A percentile compares a stretch with the other conserved stretches of the same genome.
phyloP scores from a whole-genome alignment of 108 stramenopile species.

The Asterionellopsis glacialis region DNA sequence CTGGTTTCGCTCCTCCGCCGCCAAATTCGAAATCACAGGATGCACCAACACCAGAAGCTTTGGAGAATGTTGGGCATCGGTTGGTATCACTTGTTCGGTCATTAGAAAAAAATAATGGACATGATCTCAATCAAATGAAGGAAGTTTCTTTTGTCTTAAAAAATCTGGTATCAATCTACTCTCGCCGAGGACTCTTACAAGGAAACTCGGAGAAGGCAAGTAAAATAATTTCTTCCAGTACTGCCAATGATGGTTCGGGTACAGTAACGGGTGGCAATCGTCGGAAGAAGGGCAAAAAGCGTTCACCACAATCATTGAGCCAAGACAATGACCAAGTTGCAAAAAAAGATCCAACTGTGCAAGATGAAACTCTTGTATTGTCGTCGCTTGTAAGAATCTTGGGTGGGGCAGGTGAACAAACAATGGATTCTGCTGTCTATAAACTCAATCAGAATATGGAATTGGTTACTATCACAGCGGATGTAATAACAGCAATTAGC shows the following conservation, averaged over 20 bases:
- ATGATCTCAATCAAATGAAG: background rate
- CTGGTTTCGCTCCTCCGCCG: no score
- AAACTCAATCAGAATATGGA: background rate
- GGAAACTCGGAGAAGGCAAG: conserved; percentile 24
- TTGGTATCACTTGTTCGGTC: conserved; percentile 18
- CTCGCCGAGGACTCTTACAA: conserved; percentile 25
- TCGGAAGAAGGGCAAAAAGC: conserved; percentile 3
- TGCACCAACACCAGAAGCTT: no score
- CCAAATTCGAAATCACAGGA: no score
- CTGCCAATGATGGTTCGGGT: background rate
- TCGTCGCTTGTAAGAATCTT: conserved; percentile 27
- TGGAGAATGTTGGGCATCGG: conserved; percentile 6
- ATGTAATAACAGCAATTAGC: conserved; percentile 15
- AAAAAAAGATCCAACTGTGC: background rate
- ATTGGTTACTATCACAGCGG: conserved; percentile 1
- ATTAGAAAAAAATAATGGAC: conserved; percentile 15
- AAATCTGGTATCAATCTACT: conserved; percentile 10
- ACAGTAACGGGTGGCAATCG: background rate
- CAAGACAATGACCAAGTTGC: background rate
- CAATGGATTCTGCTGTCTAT: background rate
- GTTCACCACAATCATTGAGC: background rate
- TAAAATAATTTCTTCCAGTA: conserved; percentile 10
- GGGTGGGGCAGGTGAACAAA: conserved; percentile 3
- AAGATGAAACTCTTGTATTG: conserved; percentile 21
- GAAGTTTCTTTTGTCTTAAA: no score